Evolutionary conservation across 441 rosid genomes (phyloP).

Genomic region (Metrosideros polymorpha): DNA sequence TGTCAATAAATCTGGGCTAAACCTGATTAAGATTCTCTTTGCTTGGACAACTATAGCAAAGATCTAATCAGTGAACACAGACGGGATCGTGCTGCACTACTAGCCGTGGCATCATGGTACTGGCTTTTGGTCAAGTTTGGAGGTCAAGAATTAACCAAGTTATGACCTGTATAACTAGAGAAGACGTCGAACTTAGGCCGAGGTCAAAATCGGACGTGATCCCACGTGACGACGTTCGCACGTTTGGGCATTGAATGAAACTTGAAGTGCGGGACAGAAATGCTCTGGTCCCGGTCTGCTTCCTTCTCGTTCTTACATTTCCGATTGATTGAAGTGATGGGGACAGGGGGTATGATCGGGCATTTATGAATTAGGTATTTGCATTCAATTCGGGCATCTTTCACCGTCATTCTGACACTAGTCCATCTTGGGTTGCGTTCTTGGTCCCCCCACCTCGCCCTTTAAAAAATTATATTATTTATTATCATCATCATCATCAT

Average conservation of each 20-base stretch:
- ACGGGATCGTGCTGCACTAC: background rate
- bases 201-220: background rate
- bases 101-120: background rate
- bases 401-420: background rate
- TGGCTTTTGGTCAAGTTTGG: background rate
- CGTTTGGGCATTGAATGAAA: background rate
- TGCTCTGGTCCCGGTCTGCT: background rate
- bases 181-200: background rate
- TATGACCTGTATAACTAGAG: background rate
- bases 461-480: background rate
- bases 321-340: constrained; percentile 1
- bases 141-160: background rate
- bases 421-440: background rate
- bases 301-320: background rate
- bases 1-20: background rate
- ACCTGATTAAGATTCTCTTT: background rate
- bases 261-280: background rate
- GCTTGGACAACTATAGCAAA: background rate
- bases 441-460: background rate
- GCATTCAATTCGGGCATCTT: constrained; percentile 18
- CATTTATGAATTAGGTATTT: constrained; percentile 17
- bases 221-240: background rate
- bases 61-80: background rate
- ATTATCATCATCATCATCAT: background rate
- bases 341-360: constrained; percentile 3